Base-by-base conservation (phyloP, 2,329 filamentous ascomycete genomes). In the Polychaeton citri region DNA sequence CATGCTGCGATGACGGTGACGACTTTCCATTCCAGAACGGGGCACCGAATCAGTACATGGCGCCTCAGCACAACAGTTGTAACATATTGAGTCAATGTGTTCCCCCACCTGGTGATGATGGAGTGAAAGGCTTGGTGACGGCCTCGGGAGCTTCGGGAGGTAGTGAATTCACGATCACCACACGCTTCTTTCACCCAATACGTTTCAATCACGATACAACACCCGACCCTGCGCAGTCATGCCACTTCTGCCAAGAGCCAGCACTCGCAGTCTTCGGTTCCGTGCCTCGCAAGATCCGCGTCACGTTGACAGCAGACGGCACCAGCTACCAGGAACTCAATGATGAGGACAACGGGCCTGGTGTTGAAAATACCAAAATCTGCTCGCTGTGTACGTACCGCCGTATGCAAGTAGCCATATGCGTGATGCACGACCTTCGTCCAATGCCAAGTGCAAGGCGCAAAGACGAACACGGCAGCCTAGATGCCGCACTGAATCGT, bases 121-220 rank as follows among this genome's bases (percentile, higher is more conserved):
- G n/a, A n/a, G n/a, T n/a, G n/a, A n/a, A n/a, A n/a, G n/a, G n/a
- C n/a, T n/a, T n/a, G n/a, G n/a, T n/a, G n/a, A n/a, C n/a, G n/a
- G n/a, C n/a, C n/a, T n/a, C n/a, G n/a, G n/a, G n/a, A n/a, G n/a
- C n/a, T n/a, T n/a, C n/a, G n/a, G n/a, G n/a, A n/a, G n/a, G n/a
- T n/a, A n/a, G n/a, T n/a, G n/a, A n/a, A n/a, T 28, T 28, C 24
- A 50, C 37, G 3, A 55, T 63, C 33, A 43, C 36, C 6, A 65
- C 62, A 2, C 54, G 47, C 8, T 55, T 63, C 40, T 50, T 54
- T 12, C 60, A 64, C 33, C 62, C 62, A 0, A 54, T 66, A 15
- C 33, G 37, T 9, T 63, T 65, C 44, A 52, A 58, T 21, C 45
- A 57, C 39, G 42, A 50, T 4, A 43, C 49, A 9, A 20, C 44